Percentiles rank a stretch among this genome's conserved stretches.
These are phyloP conservation scores for Ganoderma meredithae DNA, from an alignment of 1,284 basidiomycete genomes.

Conservation along the genomic window DNA sequence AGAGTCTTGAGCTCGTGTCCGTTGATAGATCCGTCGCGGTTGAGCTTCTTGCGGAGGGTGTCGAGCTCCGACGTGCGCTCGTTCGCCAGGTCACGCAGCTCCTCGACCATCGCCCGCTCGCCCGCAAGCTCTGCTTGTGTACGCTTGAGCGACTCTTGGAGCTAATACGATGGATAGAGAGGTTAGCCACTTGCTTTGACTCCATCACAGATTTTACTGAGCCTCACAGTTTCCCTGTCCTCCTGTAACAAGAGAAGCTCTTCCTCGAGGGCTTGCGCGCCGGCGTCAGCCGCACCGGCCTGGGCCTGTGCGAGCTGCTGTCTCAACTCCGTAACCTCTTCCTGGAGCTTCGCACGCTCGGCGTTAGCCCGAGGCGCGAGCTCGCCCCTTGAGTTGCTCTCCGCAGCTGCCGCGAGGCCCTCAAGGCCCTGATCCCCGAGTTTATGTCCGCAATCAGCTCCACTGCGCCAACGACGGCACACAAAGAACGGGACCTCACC, in stretches of 20 bases:
- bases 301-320: conserved; percentile 35
- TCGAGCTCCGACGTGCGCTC: conserved; percentile 63
- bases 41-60: conserved; percentile 58
- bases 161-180: conserved; percentile 30
- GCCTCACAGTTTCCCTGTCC: conserved; percentile 50
- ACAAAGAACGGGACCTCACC: conserved; percentile 54
- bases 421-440: conserved; percentile 59
- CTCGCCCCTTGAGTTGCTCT: conserved; percentile 46
- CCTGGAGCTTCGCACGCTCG: conserved; percentile 56
- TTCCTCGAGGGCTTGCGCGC: conserved; percentile 17
- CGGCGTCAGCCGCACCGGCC: conserved; percentile 15
- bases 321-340: conserved; percentile 62
- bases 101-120: conserved; percentile 43
- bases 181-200: background rate
- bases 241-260: conserved; percentile 32
- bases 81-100: conserved; percentile 53
- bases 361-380: conserved; percentile 50
- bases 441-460: background rate
- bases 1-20: conserved; percentile 43
- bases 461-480: background rate
- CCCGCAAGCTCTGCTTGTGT: conserved; percentile 47
- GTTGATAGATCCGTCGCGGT: conserved; percentile 60
- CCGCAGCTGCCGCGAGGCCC: conserved; percentile 43
- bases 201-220: background rate
- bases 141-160: conserved; percentile 42